Evolutionary conservation across 805 yeast species (phyloP).

Genomic region (Wickerhamomyces sydowiorum): DNA sequence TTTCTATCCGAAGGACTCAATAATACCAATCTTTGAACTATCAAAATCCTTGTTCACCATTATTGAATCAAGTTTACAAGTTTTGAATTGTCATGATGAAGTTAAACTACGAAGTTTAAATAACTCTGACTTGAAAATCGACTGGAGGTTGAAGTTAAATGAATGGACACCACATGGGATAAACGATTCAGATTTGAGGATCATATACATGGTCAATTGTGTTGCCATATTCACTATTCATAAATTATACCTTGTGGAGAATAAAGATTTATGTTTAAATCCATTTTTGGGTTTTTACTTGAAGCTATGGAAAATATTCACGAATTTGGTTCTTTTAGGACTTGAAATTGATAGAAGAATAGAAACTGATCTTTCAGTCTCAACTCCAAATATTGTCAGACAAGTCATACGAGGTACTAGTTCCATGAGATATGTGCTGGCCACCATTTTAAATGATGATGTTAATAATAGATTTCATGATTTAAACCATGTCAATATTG

Average conservation of each 20-base stretch:
- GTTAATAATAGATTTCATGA: slow-evolving; percentile 43
- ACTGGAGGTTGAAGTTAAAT: slow-evolving; percentile 26
- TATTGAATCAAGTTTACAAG: slow-evolving; percentile 29
- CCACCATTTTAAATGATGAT: slow-evolving; percentile 52
- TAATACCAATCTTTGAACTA: slow-evolving; percentile 29
- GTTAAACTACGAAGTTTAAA: slow-evolving; percentile 32
- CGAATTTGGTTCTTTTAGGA: slow-evolving; percentile 53
- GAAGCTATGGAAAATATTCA: slow-evolving; percentile 62
- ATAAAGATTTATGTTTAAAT: slow-evolving; percentile 41
- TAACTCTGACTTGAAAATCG: slow-evolving; percentile 30
- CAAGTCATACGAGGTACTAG: slow-evolving; percentile 56
- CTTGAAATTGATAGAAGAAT: slow-evolving; percentile 51
- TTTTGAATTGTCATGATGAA: slow-evolving; percentile 39
- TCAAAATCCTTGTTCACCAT: slow-evolving; percentile 28
- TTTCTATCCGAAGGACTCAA: slow-evolving; percentile 22
- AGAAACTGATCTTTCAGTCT: slow-evolving; percentile 28
- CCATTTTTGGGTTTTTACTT: slow-evolving; percentile 58
- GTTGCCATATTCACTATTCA: slow-evolving; percentile 38
- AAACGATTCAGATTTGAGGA: slow-evolving; percentile 31
- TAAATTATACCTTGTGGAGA: slow-evolving; percentile 31
- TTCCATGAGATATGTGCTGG: slow-evolving; percentile 55
- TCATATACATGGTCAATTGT: slow-evolving; percentile 40
- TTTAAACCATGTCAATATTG: slow-evolving; percentile 49
- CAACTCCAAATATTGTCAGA: slow-evolving; percentile 40
- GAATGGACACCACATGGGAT: slow-evolving; percentile 34